Percentiles rank a stretch among this genome's conserved stretches.
These are phyloP conservation scores for Saxophila tyrrhenica DNA, from an alignment of 495 filamentous ascomycete species.

Conservation along the genomic window DNA sequence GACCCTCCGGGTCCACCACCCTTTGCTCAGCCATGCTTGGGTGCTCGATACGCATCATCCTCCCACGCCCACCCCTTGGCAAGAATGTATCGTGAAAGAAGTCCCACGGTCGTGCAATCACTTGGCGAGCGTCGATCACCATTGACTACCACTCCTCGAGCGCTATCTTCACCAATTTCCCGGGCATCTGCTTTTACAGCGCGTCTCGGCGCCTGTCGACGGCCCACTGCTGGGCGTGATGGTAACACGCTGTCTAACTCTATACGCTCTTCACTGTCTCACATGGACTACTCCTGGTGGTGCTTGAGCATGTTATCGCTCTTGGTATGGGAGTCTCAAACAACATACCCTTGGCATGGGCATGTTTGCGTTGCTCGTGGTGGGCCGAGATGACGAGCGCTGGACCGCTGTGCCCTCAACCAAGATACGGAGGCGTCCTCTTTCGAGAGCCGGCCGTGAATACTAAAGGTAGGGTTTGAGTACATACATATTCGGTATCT, in stretches of 20 bases:
- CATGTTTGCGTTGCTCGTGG: neutral
- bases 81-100: neutral
- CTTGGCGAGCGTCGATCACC: neutral
- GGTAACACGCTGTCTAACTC: neutral
- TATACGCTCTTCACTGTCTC: neutral
- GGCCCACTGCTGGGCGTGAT: neutral
- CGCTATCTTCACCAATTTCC: neutral
- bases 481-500: too few species aligned
- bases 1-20: neutral
- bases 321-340: neutral
- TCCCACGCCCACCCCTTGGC: neutral
- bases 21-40: constrained; percentile 1
- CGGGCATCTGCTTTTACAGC: neutral
- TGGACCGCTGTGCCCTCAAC: neutral
- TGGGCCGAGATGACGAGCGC: neutral
- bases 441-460: neutral
- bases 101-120: neutral
- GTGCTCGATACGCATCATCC: neutral
- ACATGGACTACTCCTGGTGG: neutral
- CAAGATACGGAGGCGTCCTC: neutral
- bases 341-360: neutral
- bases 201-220: neutral
- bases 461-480: neutral
- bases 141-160: neutral
- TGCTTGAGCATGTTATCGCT: neutral